phyloP scores from a whole-genome alignment of 2,329 filamentous ascomycete genomes.

The Fusarium clavum region DNA sequence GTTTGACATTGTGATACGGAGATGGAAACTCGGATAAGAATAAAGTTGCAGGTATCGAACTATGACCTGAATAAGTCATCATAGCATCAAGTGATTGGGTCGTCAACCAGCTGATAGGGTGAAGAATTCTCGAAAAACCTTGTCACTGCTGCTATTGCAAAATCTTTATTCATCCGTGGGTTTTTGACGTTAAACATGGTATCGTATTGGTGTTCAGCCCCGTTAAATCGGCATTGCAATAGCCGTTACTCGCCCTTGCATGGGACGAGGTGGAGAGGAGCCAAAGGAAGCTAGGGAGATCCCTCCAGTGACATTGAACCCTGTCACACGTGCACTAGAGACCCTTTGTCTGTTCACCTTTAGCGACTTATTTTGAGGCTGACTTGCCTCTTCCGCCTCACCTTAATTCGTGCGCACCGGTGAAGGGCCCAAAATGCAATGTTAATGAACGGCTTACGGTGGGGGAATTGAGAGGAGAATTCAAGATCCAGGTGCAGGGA shows the following conservation, averaged over 20 bases:
- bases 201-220: neutral
- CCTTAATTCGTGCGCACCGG: neutral
- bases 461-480: no score
- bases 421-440: no score
- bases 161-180: neutral
- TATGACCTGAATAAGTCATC: neutral
- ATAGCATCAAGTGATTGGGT: no score
- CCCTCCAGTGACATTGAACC: conserved; percentile 28
- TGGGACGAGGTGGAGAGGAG: conserved; percentile 21
- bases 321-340: conserved; percentile 17
- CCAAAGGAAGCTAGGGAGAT: conserved; percentile 4
- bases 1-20: conserved; percentile 1
- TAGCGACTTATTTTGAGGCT: neutral
- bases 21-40: neutral
- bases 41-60: no score
- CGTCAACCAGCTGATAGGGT: no score
- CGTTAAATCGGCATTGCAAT: conserved; percentile 26
- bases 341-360: neutral
- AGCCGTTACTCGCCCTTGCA: conserved; percentile 18
- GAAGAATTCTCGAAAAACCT: neutral
- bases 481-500: no score
- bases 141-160: neutral
- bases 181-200: neutral
- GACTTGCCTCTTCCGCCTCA: neutral
- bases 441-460: no score